Evolutionary conservation across 2,329 filamentous ascomycete species (phyloP), one percentile per base, ranked within the genome.

Genomic region (Trichothecium roseum): DNA sequence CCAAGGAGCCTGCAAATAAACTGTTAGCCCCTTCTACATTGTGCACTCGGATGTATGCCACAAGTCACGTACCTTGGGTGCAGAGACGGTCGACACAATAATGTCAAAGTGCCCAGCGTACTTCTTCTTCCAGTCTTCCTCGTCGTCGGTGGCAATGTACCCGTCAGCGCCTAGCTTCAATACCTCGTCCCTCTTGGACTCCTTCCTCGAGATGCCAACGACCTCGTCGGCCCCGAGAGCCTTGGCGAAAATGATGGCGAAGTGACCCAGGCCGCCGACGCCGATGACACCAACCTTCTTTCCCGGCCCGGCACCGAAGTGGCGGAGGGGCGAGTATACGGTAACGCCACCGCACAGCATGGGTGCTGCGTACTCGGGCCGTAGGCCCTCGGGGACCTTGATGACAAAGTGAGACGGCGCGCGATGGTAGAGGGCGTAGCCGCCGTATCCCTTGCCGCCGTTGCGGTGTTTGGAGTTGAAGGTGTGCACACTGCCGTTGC

Each of bases 301-400:
- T 38, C 84, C 83, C 1, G 80, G 80, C 0, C 81, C 81, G 39
- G 69, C 69, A 18, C 80, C 81, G 49, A 85, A 77, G 33, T 82
- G 69, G 39, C 83, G 76, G 2, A 93, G 68, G 1, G 84, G 85
- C 32, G 73, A 80, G 62, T 79, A 93, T 30, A 76, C 75, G 0
- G 85, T 91, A 28, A 89, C 66, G 38, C 85, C 85, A 9, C 83
- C 85, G 55, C 85, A 93, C 40, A 91, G 69, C 80, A 87, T 85
- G 2, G 82, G 82, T 1, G 83, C 84, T 1, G 79, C 82, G 29
- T 75, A 56, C 31, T 63, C 62, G 27, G 67, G 68, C 2, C 63
- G 50, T 18, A 91, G 68, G 29, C 66, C 73, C 9, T 84, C 81
- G 5, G 84, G 85, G 44, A 91, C 88, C 50, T 78, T 79, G 50